Percentiles rank a stretch among this genome's conserved stretches.
Evolutionary conservation across 106 monocot genomes (phyloP).

Genomic region (Amphibolis antarctica): DNA sequence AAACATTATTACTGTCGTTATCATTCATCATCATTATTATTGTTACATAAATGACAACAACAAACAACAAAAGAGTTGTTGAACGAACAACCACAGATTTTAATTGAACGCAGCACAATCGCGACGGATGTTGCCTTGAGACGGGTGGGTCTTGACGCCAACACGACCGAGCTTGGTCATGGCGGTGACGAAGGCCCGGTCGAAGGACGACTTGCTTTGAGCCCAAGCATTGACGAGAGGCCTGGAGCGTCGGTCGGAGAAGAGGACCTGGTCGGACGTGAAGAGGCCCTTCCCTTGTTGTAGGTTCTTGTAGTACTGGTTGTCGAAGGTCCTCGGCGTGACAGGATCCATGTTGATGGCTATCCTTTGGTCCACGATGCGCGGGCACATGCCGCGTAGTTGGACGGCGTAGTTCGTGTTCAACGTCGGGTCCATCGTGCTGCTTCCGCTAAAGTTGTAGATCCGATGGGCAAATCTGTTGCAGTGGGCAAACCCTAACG

Average conservation of each 20-base stretch:
- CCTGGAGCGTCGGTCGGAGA: conserved; percentile 37
- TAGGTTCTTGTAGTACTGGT: conserved; percentile 66
- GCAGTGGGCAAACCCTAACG: conserved; percentile 71
- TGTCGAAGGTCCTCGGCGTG: conserved; percentile 56
- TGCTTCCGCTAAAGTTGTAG: conserved; percentile 28
- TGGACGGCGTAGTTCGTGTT: conserved; percentile 47
- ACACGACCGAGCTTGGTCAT: conserved; percentile 65
- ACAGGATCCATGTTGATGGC: conserved; percentile 49
- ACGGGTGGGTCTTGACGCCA: conserved; percentile 48
- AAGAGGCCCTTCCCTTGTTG: conserved; percentile 56
- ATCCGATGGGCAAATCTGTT: conserved; percentile 38
- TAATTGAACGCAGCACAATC: conserved; percentile 44
- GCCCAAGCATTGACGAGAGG: conserved; percentile 54
- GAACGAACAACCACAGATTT: too few species aligned
- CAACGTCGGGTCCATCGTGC: conserved; percentile 45
- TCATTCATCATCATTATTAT: too few species aligned
- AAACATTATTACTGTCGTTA: too few species aligned
- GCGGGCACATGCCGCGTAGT: conserved; percentile 37
- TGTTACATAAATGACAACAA: too few species aligned
- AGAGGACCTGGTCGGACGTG: conserved; percentile 60
- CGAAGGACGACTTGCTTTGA: conserved; percentile 20
- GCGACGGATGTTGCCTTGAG: conserved; percentile 47
- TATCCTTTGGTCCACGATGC: conserved; percentile 28
- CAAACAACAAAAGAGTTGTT: too few species aligned
- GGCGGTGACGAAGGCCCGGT: conserved; percentile 38